phyloP scores from a whole-genome alignment of 2,329 filamentous ascomycete species.

The Colletotrichum salicis region DNA sequence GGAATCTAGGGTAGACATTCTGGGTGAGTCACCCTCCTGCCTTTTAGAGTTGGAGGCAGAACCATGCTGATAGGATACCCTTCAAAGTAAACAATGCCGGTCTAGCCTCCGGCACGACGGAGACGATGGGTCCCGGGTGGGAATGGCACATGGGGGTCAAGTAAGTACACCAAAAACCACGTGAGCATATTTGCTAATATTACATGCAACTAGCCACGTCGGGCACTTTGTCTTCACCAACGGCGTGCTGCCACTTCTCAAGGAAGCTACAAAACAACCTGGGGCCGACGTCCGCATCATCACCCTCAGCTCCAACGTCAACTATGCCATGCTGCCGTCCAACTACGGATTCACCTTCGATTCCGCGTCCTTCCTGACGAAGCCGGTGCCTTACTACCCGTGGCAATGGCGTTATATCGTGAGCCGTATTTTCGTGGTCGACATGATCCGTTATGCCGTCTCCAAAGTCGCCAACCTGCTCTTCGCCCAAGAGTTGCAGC shows the following conservation, averaged over 20 bases:
- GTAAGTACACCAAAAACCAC: constrained; percentile 26
- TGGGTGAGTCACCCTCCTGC: constrained; percentile 35
- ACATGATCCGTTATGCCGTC: constrained; percentile 41
- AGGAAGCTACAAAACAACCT: constrained; percentile 32
- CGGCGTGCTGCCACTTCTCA: constrained; percentile 42
- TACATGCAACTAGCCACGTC: constrained; percentile 37
- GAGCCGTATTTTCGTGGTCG: constrained; percentile 32
- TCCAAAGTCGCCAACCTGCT: constrained; percentile 39
- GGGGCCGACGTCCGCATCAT: constrained; percentile 42
- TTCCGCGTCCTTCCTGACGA: constrained; percentile 24
- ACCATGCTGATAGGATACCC: neutral
- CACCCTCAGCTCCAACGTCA: constrained; percentile 38
- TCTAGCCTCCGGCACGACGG: neutral
- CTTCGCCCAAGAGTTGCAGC: constrained; percentile 40
- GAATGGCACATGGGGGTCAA: constrained; percentile 40
- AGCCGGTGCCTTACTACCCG: constrained; percentile 31
- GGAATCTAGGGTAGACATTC: constrained; percentile 41
- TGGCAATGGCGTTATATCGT: constrained; percentile 28
- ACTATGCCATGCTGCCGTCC: constrained; percentile 34
- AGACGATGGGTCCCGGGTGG: constrained; percentile 36
- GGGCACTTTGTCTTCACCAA: constrained; percentile 43
- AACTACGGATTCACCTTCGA: constrained; percentile 38
- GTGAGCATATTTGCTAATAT: neutral
- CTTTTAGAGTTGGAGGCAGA: no score
- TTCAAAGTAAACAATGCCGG: constrained; percentile 42